These are phyloP conservation scores for Linaria vulgaris DNA, from an alignment of 257 asterid species.

Conservation along the genomic window DNA sequence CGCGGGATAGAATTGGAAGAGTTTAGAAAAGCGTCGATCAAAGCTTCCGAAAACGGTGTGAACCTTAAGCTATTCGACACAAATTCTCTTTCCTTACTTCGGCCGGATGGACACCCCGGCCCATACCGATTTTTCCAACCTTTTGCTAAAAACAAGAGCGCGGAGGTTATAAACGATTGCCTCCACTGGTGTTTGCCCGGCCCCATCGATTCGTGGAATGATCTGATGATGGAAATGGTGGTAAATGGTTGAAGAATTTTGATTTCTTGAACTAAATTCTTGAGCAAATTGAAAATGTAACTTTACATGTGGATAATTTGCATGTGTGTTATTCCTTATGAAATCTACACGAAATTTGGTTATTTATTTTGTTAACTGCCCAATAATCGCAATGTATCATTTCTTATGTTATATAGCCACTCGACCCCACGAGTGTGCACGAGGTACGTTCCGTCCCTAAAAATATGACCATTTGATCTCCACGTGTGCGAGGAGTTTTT, in stretches of 20 bases:
- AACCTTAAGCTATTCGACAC: conserved; percentile 62
- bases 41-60: conserved; percentile 51
- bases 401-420: too few relatives aligned
- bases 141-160: conserved; percentile 41
- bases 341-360: background rate
- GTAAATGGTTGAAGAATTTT: conserved; percentile 22
- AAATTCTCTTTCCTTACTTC: conserved; percentile 48
- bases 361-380: background rate
- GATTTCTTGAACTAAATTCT: too few relatives aligned
- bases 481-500: too few relatives aligned
- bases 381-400: conserved; percentile 17
- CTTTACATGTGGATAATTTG: too few relatives aligned
- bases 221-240: conserved; percentile 64
- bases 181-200: conserved; percentile 93
- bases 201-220: conserved; percentile 80
- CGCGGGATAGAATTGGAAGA: conserved; percentile 52
- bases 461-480: too few relatives aligned
- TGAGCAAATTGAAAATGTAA: too few relatives aligned
- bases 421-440: too few relatives aligned
- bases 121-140: conserved; percentile 65
- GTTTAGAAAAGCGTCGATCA: conserved; percentile 40
- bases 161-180: conserved; percentile 56
- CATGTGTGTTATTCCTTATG: background rate
- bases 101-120: conserved; percentile 90
- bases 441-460: too few relatives aligned